A percentile compares a stretch with the other conserved stretches of the same genome.
Evolutionary conservation across 2,329 filamentous ascomycete species (phyloP).

Genomic region (Plenodomus lindquistii): DNA sequence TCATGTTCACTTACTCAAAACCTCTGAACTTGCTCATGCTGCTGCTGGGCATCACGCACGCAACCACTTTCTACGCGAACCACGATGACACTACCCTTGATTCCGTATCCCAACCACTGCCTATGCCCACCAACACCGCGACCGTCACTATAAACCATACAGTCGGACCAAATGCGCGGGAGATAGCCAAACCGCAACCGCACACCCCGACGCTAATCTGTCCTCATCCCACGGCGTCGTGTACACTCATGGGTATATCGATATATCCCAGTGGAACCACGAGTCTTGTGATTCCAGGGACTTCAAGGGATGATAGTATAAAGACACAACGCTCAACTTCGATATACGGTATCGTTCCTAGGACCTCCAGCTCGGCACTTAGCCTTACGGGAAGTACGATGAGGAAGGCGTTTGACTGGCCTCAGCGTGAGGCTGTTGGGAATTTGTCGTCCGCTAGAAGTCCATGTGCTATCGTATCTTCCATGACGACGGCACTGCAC

Average conservation of each 20-base stretch:
- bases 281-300: neutral
- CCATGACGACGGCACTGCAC: too few relatives aligned
- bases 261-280: conserved; percentile 2
- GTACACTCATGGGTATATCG: conserved; percentile 4
- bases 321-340: too few relatives aligned
- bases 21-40: neutral
- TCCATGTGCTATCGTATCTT: too few relatives aligned
- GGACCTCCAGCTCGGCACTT: too few relatives aligned
- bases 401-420: too few relatives aligned
- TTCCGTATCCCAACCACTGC: neutral
- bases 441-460: too few relatives aligned
- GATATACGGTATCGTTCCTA: too few relatives aligned
- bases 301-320: neutral
- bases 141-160: conserved; percentile 1
- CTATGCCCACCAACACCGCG: neutral
- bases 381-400: too few relatives aligned
- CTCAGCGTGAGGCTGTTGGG: too few relatives aligned
- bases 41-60: neutral
- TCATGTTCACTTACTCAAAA: neutral
- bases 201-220: neutral
- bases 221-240: neutral
- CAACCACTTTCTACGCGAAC: neutral
- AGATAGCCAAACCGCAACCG: neutral
- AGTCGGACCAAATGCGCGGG: neutral
- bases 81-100: neutral